Percentiles rank a stretch among this genome's conserved stretches.
phyloP scores from a whole-genome alignment of 345 rosid genomes.

The Aquilaria yunnanensis region DNA sequence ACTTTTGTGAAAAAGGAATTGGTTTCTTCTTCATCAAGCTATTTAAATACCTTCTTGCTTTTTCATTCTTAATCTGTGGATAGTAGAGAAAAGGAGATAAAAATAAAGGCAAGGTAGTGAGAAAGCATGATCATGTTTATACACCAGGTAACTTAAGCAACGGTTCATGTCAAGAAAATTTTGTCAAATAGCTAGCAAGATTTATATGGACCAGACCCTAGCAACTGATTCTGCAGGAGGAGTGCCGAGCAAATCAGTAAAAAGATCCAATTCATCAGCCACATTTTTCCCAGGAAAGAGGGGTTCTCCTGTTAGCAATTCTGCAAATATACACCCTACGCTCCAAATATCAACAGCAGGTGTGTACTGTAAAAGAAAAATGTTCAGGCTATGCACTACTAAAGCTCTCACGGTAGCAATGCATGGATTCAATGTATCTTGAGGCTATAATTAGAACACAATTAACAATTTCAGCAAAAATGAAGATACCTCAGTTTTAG shows the following conservation, averaged over 20 bases:
- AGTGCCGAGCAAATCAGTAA: slow-evolving; percentile 96
- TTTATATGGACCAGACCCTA: slow-evolving; percentile 50
- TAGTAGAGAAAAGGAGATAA: slow-evolving; percentile 16
- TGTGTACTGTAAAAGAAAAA: slow-evolving; percentile 68
- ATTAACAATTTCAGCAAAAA: not conserved
- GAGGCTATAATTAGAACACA: not conserved
- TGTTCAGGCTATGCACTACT: slow-evolving; percentile 7
- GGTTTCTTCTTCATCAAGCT: slow-evolving; percentile 71
- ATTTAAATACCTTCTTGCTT: slow-evolving; percentile 83
- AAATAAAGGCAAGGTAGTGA: not conserved
- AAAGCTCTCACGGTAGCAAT: slow-evolving; percentile 3
- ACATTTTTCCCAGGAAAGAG: slow-evolving; percentile 98
- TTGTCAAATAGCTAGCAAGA: slow-evolving; percentile 10
- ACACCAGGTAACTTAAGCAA: slow-evolving; percentile 15
- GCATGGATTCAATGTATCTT: not conserved
- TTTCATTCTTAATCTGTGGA: slow-evolving; percentile 86
- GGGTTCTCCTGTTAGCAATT: slow-evolving; percentile 84
- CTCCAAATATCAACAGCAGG: slow-evolving; percentile 99
- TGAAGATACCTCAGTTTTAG: slow-evolving; percentile 1
- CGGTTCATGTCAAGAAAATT: slow-evolving; percentile 18
- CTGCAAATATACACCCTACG: slow-evolving; percentile 97
- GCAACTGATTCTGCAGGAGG: slow-evolving; percentile 72
- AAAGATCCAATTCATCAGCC: slow-evolving; percentile 80
- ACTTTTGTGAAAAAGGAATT: slow-evolving; percentile 51
- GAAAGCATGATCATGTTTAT: not conserved